Evolutionary conservation across 2,329 filamentous ascomycete species (phyloP), one percentile per base, ranked within the genome.

Genomic region (Fusarium compactum): DNA sequence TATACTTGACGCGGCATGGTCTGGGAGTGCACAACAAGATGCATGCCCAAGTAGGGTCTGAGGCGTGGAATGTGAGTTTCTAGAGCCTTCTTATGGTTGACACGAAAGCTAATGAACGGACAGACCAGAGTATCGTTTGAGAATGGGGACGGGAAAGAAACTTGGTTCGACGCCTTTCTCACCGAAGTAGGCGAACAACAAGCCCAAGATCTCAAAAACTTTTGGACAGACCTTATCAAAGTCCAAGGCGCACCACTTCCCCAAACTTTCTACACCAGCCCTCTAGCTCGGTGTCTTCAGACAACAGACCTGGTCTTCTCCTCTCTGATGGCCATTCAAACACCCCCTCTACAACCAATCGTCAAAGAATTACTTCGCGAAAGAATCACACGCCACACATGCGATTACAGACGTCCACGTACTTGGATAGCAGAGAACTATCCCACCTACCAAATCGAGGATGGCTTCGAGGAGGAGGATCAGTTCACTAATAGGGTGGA

Each of bases 321-420:
- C 0, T 81, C 80, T 2, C 76, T 89, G 9, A 71, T 78, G 57
- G 58, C 70, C 15, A 63, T 69, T 52, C 79, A 58, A 68, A 84
- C 41, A 76, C 74, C 69, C 14, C 79, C 80, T 0, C 88, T 88
- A 65, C 78, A 76, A 8, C 87, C 87, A 0, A 78, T 83, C 3
- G 78, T 91, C 72, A 90, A 89, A 74, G 89, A 91, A 62, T 75
- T 84, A 7, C 80, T 90, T 16, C 82, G 89, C 22, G 89, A 91
- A 76, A 84, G 86, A 4, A 83, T 89, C 61, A 88, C 86, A 11
- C 81, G 85, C 57, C 89, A 91, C 74, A 90, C 88, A 0, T 91
- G 89, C 74, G 88, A 91, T 75, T 82, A 85, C 18, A 82, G 89
- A 18, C 84, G 83, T 52, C 76, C 80, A 10, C 81, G 80, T 45